phyloP scores from a whole-genome alignment of 306 rosid genomes.

The Mucuna pruriens region DNA sequence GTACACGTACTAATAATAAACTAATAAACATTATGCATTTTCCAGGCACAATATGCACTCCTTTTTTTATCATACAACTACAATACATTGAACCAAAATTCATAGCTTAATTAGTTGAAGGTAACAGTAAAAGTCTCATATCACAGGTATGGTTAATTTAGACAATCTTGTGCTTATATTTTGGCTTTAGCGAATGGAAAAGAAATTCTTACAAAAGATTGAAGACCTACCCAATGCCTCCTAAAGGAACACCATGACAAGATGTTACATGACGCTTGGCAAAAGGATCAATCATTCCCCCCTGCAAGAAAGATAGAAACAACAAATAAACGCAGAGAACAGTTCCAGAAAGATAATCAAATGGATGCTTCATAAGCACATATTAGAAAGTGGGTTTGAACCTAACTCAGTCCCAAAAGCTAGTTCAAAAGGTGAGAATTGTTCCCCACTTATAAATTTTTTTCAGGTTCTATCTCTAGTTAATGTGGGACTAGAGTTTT shows the following conservation, averaged over 20 bases:
- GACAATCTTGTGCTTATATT: conserved; percentile 3
- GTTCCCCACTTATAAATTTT: no score
- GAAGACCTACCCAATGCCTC: conserved; percentile 84
- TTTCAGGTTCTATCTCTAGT: no score
- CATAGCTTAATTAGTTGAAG: conserved; percentile 18
- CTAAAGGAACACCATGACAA: conserved; percentile 83
- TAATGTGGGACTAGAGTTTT: no score
- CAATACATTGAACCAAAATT: not conserved
- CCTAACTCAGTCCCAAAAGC: no score
- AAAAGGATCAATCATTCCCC: conserved; percentile 67
- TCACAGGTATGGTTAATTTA: conserved; percentile 3
- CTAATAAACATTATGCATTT: not conserved
- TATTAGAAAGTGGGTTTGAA: no score
- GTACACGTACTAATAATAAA: conserved; percentile 1
- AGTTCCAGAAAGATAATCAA: conserved; percentile 22
- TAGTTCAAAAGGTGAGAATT: no score
- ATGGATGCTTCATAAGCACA: conserved; percentile 33
- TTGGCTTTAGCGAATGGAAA: conserved; percentile 25
- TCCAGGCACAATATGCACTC: not conserved
- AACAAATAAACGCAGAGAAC: conserved; percentile 26
- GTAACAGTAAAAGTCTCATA: conserved; percentile 11
- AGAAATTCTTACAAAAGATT: conserved; percentile 9
- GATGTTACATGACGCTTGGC: conserved; percentile 59
- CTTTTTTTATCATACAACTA: not conserved
- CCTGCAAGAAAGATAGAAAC: conserved; percentile 51